Conservation (phyloP, 495 filamentous ascomycete genomes). For the Neurospora tetrasperma region DNA sequence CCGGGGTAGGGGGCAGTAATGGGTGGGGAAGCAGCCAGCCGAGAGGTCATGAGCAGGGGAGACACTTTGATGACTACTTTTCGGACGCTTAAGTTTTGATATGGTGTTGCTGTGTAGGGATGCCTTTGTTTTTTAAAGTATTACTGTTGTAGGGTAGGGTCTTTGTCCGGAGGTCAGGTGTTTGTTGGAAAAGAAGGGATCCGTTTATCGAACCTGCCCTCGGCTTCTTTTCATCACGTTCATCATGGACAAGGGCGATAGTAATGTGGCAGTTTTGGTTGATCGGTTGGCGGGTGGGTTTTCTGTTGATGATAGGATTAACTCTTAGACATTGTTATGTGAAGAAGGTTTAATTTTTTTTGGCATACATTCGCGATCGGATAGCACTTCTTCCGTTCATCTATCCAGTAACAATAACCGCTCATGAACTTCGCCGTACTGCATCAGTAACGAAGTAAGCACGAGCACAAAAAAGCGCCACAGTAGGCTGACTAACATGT, state of each 20-base stretch:
- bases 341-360: neutral
- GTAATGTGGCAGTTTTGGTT: neutral
- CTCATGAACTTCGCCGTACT: neutral
- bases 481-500: neutral
- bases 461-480: neutral
- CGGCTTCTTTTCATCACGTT: neutral
- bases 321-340: neutral
- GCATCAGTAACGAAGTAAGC: neutral
- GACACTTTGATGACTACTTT: conserved; percentile 41
- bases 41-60: conserved; percentile 26
- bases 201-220: neutral
- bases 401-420: neutral
- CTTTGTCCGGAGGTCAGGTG: neutral
- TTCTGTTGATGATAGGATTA: neutral
- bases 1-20: conserved; percentile 20
- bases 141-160: neutral
- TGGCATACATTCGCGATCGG: neutral
- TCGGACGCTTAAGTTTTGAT: conserved; percentile 31
- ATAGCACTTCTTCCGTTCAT: no score
- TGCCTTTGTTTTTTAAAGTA: neutral
- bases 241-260: neutral
- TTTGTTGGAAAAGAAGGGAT: neutral
- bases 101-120: neutral
- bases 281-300: neutral
- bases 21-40: conserved; percentile 12